phyloP scores from a whole-genome alignment of 2,329 filamentous ascomycete genomes.

The Lomentospora prolificans region DNA sequence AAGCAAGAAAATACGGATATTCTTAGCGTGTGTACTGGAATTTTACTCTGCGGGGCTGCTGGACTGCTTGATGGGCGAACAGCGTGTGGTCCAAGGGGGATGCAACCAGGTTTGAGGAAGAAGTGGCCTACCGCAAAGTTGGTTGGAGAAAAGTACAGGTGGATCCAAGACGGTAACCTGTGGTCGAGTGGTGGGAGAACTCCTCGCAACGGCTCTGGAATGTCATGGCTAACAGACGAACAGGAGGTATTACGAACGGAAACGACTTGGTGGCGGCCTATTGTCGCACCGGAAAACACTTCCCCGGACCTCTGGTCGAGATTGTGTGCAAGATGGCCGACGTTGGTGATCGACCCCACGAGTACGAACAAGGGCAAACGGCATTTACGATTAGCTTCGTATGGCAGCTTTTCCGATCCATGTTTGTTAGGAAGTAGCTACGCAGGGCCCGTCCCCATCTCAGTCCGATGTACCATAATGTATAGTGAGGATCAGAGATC shows the following conservation, averaged over 20 bases:
- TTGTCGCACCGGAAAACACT: constrained; percentile 30
- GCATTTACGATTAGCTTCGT: constrained; percentile 22
- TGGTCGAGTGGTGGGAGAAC: constrained; percentile 40
- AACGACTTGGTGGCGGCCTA: constrained; percentile 47
- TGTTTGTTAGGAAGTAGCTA: constrained; percentile 9
- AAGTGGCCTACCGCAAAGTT: constrained; percentile 30
- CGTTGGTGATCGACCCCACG: constrained; percentile 36
- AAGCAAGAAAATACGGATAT: constrained; percentile 31
- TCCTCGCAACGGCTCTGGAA: no score
- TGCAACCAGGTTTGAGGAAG: constrained; percentile 28
- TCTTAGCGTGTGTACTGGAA: constrained; percentile 41
- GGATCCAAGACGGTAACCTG: constrained; percentile 42
- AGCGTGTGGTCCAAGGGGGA: constrained; percentile 35
- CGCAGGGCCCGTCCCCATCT: not conserved
- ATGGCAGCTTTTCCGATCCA: constrained; percentile 23
- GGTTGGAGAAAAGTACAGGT: constrained; percentile 36
- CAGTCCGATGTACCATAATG: not conserved
- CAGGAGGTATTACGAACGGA: constrained; percentile 45
- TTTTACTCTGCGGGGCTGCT: constrained; percentile 36
- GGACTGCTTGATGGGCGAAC: constrained; percentile 35
- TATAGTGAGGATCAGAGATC: no score
- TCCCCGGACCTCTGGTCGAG: constrained; percentile 33
- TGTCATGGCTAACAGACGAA: no score
- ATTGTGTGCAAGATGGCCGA: constrained; percentile 33
- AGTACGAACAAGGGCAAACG: constrained; percentile 28